These are phyloP conservation scores for Bruguiera parviflora DNA, from an alignment of 345 rosid genomes.

Conservation along the genomic window DNA sequence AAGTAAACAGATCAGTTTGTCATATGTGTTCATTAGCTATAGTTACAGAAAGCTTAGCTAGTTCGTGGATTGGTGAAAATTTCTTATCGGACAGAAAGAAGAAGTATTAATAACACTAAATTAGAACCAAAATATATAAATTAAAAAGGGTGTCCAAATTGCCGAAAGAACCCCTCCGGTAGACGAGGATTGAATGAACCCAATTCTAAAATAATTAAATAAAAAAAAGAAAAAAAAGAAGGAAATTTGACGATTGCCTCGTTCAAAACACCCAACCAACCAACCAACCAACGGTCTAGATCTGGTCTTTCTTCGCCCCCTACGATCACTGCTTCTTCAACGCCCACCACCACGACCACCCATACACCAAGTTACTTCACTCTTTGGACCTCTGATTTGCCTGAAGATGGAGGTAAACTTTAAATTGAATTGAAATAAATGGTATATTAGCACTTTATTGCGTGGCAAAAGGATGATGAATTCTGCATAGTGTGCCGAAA, in stretches of 20 bases:
- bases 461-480: background rate
- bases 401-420: conserved; percentile 86
- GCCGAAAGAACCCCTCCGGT: too few relatives aligned
- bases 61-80: too few relatives aligned
- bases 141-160: too few relatives aligned
- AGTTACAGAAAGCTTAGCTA: too few relatives aligned
- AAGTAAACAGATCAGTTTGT: too few relatives aligned
- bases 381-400: conserved; percentile 98
- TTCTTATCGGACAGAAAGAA: too few relatives aligned
- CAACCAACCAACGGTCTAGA: conserved; percentile 46
- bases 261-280: conserved; percentile 10
- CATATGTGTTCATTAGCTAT: too few relatives aligned
- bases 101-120: too few relatives aligned
- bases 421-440: background rate
- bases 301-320: conserved; percentile 49
- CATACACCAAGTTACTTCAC: conserved; percentile 12
- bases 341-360: conserved; percentile 4
- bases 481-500: too few relatives aligned
- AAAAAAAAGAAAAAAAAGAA: background rate
- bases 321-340: conserved; percentile 27
- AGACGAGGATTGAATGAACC: too few relatives aligned
- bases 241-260: conserved; percentile 17
- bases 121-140: too few relatives aligned
- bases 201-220: background rate
- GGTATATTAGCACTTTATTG: background rate